Percentiles rank a stretch among this genome's conserved stretches.
Conservation (phyloP, 192 early-diverging fungal species). For the Coemansia sp. region DNA sequence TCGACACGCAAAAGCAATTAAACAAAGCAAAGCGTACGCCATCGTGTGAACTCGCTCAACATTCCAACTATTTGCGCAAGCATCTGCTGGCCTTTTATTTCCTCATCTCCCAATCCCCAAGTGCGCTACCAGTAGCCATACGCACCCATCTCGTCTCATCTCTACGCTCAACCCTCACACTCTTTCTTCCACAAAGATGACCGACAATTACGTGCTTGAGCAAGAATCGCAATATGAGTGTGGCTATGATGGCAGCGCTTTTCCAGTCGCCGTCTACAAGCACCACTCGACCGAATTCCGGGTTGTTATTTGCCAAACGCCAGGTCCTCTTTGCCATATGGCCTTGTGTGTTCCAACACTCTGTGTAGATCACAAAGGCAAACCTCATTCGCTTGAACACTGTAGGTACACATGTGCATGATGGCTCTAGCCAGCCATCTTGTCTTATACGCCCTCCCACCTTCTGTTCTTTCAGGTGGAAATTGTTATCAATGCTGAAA, state of each 20-base stretch:
- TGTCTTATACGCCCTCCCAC: neutral
- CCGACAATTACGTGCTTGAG: constrained; percentile 41
- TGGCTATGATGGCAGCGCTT: constrained; percentile 25
- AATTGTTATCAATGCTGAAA: neutral
- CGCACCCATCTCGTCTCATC: too few species aligned
- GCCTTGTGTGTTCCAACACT: constrained; percentile 76
- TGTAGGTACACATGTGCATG: constrained; percentile 32
- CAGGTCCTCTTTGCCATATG: constrained; percentile 66
- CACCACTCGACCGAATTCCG: constrained; percentile 57
- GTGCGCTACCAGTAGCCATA: constrained; percentile 1
- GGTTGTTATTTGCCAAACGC: constrained; percentile 66
- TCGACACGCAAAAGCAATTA: neutral
- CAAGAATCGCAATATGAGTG: constrained; percentile 35
- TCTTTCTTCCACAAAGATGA: constrained; percentile 12
- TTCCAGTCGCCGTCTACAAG: constrained; percentile 56
- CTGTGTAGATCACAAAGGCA: constrained; percentile 67
- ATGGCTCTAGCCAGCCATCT: neutral
- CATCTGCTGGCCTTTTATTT: neutral
- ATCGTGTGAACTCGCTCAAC: neutral
- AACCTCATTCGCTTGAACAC: constrained; percentile 82
- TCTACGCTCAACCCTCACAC: neutral
- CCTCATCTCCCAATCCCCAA: neutral
- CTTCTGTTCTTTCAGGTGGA: neutral
- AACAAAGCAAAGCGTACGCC: neutral
- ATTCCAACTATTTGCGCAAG: neutral